Conservation (phyloP, 202 grass and related monocot species). For the Brachypodium distachyon region DNA sequence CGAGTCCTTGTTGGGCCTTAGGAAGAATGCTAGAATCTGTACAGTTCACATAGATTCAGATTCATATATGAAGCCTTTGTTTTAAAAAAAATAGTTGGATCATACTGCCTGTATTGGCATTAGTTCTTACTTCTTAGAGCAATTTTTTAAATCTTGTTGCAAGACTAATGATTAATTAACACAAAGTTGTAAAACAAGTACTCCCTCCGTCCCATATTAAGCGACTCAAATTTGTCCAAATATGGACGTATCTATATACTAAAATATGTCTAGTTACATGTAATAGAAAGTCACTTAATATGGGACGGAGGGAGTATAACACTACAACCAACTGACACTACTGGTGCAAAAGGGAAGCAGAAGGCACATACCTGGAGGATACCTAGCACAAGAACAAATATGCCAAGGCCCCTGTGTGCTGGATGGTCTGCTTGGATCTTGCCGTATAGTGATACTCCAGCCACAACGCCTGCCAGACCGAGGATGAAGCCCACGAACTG, state of each 20-base stretch:
- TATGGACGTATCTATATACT: too few relatives aligned
- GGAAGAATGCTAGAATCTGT: conserved; percentile 79
- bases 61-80: neutral
- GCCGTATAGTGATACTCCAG: conserved; percentile 66
- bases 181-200: neutral
- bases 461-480: conserved; percentile 64
- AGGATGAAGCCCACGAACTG: conserved; percentile 87
- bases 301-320: too few relatives aligned
- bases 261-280: too few relatives aligned
- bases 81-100: neutral
- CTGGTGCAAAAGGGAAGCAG: neutral
- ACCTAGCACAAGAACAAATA: conserved; percentile 85
- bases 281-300: too few relatives aligned
- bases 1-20: conserved; percentile 58
- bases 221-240: too few relatives aligned
- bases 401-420: conserved; percentile 75
- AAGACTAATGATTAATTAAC: neutral
- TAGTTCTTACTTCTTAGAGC: neutral
- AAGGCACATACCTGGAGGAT: conserved; percentile 68
- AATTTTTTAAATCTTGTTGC: neutral
- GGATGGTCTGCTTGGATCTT: conserved; percentile 68
- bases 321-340: neutral
- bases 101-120: neutral
- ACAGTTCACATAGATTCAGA: conserved; percentile 19
- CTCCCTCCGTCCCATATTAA: too few relatives aligned